These are phyloP conservation scores for Hericium rajendrae DNA, from an alignment of 768 basidiomycete species.

Conservation along the genomic window DNA sequence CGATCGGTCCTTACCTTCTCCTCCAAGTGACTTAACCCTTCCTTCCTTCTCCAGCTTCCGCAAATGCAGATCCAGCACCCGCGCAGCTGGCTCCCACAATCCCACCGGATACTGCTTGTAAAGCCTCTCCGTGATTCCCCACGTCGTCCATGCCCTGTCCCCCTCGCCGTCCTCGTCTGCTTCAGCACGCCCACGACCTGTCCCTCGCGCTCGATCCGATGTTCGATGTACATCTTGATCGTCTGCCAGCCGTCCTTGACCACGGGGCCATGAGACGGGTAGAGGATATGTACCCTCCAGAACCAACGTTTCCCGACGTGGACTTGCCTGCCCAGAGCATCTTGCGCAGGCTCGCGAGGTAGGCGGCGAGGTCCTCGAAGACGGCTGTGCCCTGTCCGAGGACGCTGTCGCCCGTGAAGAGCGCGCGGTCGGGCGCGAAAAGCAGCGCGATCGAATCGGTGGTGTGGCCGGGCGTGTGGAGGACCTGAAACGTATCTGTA, in stretches of 20 bases:
- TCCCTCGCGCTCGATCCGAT: conserved; percentile 71
- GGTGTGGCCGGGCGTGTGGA: conserved; percentile 90
- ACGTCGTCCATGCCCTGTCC: conserved; percentile 43
- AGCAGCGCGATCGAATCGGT: conserved; percentile 72
- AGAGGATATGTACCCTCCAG: conserved; percentile 38
- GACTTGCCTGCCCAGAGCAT: conserved; percentile 34
- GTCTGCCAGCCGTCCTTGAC: conserved; percentile 50
- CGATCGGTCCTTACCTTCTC: neutral
- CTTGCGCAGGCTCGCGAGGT: conserved; percentile 52
- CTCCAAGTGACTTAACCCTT: conserved; percentile 29
- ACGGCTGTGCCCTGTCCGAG: conserved; percentile 86
- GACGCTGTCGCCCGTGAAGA: conserved; percentile 89
- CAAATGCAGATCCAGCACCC: conserved; percentile 60
- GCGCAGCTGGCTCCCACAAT: conserved; percentile 65
- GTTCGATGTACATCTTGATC: conserved; percentile 66
- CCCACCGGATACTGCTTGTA: conserved; percentile 66
- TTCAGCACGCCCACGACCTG: conserved; percentile 57
- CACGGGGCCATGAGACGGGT: conserved; percentile 85
- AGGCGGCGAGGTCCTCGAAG: conserved; percentile 73
- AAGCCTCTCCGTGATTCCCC: conserved; percentile 52
- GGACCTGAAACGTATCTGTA: conserved; percentile 41
- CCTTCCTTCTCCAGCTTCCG: conserved; percentile 63
- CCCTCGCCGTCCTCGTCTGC: conserved; percentile 20
- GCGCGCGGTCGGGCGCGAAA: conserved; percentile 55
- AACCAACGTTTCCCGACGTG: neutral